Conservation (phyloP, 2,329 filamentous ascomycete species). For the Ophiocordyceps unilateralis region DNA sequence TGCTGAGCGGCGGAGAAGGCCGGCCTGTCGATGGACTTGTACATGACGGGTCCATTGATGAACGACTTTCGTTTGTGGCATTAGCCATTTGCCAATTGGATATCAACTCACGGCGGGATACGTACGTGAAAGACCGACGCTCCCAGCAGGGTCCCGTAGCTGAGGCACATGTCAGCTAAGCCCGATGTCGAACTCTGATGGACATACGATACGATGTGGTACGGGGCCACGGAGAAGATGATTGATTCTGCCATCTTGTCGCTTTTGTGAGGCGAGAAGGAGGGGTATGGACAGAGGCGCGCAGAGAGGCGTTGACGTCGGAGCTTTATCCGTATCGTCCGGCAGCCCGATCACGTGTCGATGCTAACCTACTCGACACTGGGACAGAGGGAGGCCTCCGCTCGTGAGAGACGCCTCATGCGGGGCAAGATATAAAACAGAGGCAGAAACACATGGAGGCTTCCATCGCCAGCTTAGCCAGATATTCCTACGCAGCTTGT, state of each 20-base stretch:
- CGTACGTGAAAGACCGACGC: constrained; percentile 68
- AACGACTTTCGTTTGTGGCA: constrained; percentile 42
- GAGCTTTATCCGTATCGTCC: no score
- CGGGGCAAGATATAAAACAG: no score
- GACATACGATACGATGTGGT: constrained; percentile 57
- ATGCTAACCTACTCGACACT: no score
- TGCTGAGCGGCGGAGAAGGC: constrained; percentile 71
- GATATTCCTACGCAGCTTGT: no score
- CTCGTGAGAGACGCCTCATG: no score
- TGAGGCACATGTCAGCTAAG: constrained; percentile 15
- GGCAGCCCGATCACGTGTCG: no score
- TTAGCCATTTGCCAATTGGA: background rate
- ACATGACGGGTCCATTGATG: constrained; percentile 56
- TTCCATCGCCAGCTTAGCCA: no score
- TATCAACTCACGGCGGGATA: background rate
- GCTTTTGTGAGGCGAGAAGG: background rate
- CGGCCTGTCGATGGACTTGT: constrained; percentile 56
- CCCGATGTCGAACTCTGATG: background rate
- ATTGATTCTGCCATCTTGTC: background rate
- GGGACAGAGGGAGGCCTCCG: no score
- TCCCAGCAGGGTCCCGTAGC: constrained; percentile 78
- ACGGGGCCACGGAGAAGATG: constrained; percentile 48
- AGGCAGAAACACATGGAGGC: no score
- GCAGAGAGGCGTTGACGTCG: no score
- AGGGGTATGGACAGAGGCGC: background rate